phyloP scores from a whole-genome alignment of 208 protist genomes.

The Leishmania guyanensis region DNA sequence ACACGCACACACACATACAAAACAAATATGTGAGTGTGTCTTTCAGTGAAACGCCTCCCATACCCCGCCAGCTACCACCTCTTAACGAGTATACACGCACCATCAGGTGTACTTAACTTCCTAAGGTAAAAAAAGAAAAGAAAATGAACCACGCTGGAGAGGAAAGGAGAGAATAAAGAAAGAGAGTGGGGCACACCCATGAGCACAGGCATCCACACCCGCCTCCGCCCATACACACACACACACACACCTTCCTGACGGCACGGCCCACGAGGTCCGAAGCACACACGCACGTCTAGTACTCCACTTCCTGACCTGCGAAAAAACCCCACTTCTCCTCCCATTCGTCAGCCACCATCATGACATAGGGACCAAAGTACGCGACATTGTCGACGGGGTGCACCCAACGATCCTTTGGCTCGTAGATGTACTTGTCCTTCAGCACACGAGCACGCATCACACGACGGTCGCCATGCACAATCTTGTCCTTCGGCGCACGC shows the following conservation, averaged over 20 bases:
- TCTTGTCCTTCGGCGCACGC: constrained; percentile 85
- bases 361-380: constrained; percentile 91
- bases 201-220: background rate
- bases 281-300: constrained; percentile 42
- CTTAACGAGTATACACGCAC: background rate
- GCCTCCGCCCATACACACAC: background rate
- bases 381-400: constrained; percentile 91
- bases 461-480: constrained; percentile 86
- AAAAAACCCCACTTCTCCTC: constrained; percentile 95
- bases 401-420: constrained; percentile 89
- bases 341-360: constrained; percentile 93
- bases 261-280: background rate
- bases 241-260: background rate
- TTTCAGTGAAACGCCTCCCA: background rate
- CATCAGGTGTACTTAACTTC: constrained; percentile 6
- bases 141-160: background rate
- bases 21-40: background rate
- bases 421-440: constrained; percentile 93
- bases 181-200: background rate
- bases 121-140: constrained; percentile 17
- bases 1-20: background rate
- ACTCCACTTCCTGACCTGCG: constrained; percentile 89
- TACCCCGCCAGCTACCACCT: background rate
- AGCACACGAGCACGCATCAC: constrained; percentile 87
- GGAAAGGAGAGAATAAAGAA: background rate